A percentile compares a stretch with the other conserved stretches of the same genome.
Conservation (phyloP, 108 stramenopile genomes). For the Chaetoceros muelleri region DNA sequence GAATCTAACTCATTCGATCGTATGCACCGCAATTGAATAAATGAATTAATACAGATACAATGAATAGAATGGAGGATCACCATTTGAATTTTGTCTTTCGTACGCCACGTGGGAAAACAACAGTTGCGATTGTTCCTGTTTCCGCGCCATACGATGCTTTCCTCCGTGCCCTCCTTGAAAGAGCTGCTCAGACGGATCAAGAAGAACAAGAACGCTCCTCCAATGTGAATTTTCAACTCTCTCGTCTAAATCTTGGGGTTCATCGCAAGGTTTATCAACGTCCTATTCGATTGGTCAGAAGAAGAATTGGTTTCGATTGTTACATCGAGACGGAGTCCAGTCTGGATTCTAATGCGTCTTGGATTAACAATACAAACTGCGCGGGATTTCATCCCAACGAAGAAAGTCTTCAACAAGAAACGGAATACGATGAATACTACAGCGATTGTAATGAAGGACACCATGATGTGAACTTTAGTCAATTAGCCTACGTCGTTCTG, state of each 20-base stretch:
- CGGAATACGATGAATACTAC: not conserved
- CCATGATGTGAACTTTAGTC: not conserved
- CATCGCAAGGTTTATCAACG: not conserved
- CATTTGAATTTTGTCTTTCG: not conserved
- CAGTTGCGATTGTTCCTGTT: not conserved
- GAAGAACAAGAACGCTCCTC: not conserved
- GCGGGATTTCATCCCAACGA: not conserved
- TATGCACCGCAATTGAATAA: too few species aligned
- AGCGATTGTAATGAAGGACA: not conserved
- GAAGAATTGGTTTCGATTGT: not conserved
- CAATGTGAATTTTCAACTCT: not conserved
- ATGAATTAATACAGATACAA: too few species aligned
- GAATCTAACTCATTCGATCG: too few species aligned
- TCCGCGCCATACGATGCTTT: not conserved
- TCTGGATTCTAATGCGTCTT: not conserved
- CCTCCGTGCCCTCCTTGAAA: not conserved
- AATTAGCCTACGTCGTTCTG: conserved; percentile 2
- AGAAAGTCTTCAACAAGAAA: not conserved
- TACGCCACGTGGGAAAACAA: not conserved
- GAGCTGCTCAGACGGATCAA: not conserved
- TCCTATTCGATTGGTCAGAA: not conserved
- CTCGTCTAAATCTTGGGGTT: not conserved
- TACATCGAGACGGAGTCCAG: not conserved
- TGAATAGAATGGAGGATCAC: too few species aligned
- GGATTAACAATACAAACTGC: too few species aligned